A percentile compares a stretch with the other conserved stretches of the same genome.
phyloP scores from a whole-genome alignment of 345 rosid species.

The Capsella bursapastoris region DNA sequence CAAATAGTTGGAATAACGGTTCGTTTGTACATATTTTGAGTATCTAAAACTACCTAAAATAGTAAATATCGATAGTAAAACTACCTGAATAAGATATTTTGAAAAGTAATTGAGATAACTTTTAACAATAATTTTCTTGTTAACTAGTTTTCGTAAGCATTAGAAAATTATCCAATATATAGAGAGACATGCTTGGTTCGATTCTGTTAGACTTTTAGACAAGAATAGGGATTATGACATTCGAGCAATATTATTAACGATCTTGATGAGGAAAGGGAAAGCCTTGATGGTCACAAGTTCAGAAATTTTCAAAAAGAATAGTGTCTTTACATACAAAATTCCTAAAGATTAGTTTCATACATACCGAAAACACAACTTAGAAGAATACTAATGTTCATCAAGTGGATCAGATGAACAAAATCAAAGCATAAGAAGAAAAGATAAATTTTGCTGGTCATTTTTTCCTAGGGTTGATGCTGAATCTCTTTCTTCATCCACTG shows the following conservation, averaged over 20 bases:
- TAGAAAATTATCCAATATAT: too few species aligned
- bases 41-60: too few species aligned
- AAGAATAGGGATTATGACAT: background rate
- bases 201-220: background rate
- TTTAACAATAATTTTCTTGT: too few species aligned
- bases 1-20: too few species aligned
- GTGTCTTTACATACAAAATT: constrained; percentile 19
- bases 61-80: too few species aligned
- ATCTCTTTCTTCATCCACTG: constrained; percentile 8
- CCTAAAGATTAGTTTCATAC: constrained; percentile 27
- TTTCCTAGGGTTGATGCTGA: constrained; percentile 11
- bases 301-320: background rate
- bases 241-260: background rate
- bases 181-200: background rate
- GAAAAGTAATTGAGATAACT: too few species aligned
- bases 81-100: too few species aligned
- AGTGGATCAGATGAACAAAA: background rate
- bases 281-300: background rate
- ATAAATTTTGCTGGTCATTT: background rate
- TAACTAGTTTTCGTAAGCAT: too few species aligned
- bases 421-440: background rate
- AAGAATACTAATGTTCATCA: constrained; percentile 22
- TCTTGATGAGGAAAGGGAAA: background rate
- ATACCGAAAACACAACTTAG: constrained; percentile 28
- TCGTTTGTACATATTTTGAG: too few species aligned